phyloP scores from a whole-genome alignment of 192 early-diverging fungal genomes.

The Backusella luteola region DNA sequence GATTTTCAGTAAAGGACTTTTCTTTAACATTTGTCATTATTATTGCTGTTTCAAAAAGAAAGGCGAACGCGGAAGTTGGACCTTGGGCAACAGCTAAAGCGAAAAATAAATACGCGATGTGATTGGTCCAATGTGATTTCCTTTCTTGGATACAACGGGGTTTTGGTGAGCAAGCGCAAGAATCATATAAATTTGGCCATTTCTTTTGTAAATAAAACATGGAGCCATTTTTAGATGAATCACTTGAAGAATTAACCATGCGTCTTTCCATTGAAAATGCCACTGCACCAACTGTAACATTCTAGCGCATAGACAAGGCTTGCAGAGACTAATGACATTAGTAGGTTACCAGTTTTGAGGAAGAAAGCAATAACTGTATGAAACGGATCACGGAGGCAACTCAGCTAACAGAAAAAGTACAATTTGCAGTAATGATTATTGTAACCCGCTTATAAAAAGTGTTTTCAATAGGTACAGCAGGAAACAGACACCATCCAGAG shows the following conservation, averaged over 20 bases:
- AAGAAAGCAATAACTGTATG: neutral
- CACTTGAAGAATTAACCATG: neutral
- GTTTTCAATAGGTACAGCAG: neutral
- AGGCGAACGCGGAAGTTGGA: no score
- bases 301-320: neutral
- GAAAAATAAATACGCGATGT: neutral
- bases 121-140: neutral
- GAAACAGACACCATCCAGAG: neutral
- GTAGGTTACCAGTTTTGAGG: constrained; percentile 3
- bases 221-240: constrained; percentile 2
- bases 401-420: constrained; percentile 3
- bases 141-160: neutral
- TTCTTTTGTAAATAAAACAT: neutral
- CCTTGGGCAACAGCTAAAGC: neutral
- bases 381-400: neutral
- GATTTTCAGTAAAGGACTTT: neutral
- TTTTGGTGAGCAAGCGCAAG: no score
- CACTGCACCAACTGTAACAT: neutral
- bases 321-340: neutral
- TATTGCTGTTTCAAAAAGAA: neutral
- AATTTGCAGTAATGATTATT: neutral
- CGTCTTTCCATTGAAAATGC: constrained; percentile 3
- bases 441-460: neutral
- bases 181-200: no score
- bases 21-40: neutral